Conservation (phyloP, 2,329 filamentous ascomycete species). For the Ophiostoma novo-ulmi region DNA sequence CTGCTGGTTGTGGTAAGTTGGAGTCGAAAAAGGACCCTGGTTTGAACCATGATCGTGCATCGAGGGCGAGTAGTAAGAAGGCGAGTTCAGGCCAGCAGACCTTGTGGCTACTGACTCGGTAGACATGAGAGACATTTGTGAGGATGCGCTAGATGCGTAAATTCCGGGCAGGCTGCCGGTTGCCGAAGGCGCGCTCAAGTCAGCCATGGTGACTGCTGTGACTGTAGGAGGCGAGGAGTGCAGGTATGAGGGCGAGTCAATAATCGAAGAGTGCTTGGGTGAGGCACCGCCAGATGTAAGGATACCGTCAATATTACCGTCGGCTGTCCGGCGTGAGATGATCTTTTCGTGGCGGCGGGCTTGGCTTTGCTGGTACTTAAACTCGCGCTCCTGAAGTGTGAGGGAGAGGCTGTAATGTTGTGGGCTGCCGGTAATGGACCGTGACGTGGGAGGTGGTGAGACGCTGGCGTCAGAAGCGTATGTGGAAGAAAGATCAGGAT, state of each 20-base stretch:
- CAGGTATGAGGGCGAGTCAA: slow-evolving; percentile 18
- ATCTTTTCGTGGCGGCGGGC: slow-evolving; percentile 55
- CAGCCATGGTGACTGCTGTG: slow-evolving; percentile 37
- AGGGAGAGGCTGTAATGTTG: slow-evolving; percentile 40
- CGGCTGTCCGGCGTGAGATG: slow-evolving; percentile 39
- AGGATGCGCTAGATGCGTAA: slow-evolving; percentile 46
- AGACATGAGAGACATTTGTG: slow-evolving; percentile 48
- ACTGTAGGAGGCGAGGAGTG: slow-evolving; percentile 23
- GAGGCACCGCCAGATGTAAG: not conserved
- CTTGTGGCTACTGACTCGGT: slow-evolving; percentile 40
- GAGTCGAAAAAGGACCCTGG: slow-evolving; percentile 32
- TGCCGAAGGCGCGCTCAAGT: slow-evolving; percentile 37
- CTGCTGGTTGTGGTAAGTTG: slow-evolving; percentile 34
- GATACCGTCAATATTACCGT: slow-evolving; percentile 5
- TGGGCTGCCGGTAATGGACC: slow-evolving; percentile 55
- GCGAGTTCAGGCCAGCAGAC: slow-evolving; percentile 43
- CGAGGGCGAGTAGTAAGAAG: slow-evolving; percentile 25
- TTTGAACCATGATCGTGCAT: slow-evolving; percentile 30
- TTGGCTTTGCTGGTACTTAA: slow-evolving; percentile 57
- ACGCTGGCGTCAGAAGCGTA: slow-evolving; percentile 50
- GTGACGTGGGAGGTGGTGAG: slow-evolving; percentile 46
- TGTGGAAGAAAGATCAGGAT: slow-evolving; percentile 42
- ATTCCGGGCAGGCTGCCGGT: slow-evolving; percentile 40
- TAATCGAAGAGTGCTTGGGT: not conserved
- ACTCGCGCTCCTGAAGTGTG: slow-evolving; percentile 56